Evolutionary conservation across 371 early-diverging fungal genomes (phyloP).

Genomic region (Batkoa obscura): DNA sequence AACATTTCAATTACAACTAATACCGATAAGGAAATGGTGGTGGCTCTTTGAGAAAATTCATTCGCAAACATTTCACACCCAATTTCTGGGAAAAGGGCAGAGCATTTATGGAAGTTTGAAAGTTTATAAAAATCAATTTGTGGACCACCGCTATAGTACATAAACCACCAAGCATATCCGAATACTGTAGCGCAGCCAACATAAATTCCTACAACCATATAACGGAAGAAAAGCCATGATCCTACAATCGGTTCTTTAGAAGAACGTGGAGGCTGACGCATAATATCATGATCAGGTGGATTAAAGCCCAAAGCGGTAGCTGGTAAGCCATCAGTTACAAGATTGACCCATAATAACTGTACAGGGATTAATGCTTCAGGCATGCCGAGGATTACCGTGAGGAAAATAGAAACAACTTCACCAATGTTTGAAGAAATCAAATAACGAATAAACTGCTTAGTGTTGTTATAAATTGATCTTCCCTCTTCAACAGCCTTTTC

Average conservation of each 20-base stretch:
- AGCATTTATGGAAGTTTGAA: slow-evolving; percentile 80
- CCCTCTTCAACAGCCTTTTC: slow-evolving; percentile 94
- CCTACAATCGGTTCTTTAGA: slow-evolving; percentile 74
- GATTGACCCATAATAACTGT: slow-evolving; percentile 93
- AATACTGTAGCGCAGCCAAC: slow-evolving; percentile 88
- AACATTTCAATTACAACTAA: slow-evolving; percentile 95
- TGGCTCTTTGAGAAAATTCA: slow-evolving; percentile 61
- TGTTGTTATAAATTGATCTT: slow-evolving; percentile 90
- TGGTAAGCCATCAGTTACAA: slow-evolving; percentile 95
- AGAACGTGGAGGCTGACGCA: slow-evolving; percentile 78
- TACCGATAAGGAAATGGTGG: slow-evolving; percentile 87
- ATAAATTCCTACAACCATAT: slow-evolving; percentile 77
- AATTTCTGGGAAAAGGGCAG: slow-evolving; percentile 63
- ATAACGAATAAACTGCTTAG: slow-evolving; percentile 93
- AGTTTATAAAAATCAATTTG: slow-evolving; percentile 71
- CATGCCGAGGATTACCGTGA: slow-evolving; percentile 79
- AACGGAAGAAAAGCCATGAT: slow-evolving; percentile 85
- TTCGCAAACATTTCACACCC: slow-evolving; percentile 81
- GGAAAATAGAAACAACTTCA: slow-evolving; percentile 72
- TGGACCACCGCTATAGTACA: slow-evolving; percentile 71
- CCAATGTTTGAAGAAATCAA: slow-evolving; percentile 74
- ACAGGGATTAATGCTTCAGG: slow-evolving; percentile 96
- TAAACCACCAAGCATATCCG: slow-evolving; percentile 97
- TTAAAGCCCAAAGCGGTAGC: slow-evolving; percentile 96
- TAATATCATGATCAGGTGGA: slow-evolving; percentile 85